Evolutionary conservation across 2,329 filamentous ascomycete species (phyloP), one percentile per base, ranked within the genome.

Genomic region (Diplocarpon mali): DNA sequence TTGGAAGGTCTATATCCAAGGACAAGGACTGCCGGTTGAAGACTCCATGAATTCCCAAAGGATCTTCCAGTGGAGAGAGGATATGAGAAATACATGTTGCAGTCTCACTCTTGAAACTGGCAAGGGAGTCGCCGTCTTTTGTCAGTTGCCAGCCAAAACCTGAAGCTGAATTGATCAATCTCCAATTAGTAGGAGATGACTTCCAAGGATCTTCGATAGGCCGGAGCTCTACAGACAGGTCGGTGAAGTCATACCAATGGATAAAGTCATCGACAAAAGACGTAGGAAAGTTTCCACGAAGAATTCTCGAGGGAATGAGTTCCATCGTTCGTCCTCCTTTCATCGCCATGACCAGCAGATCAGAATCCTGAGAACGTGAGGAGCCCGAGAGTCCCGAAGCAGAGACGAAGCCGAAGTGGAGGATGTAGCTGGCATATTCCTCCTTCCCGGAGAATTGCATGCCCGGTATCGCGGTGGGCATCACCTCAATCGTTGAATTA

Each of bases 1-100:
- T 61, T 0, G 72, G 71, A 0, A 79, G 47, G 1, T 68, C 61
- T 1, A 72, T 60, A 0, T 66, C 53, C 0, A 35, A 1, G 0
- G 14, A 43, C 0, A 16, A 45, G 1, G 42, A 43, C 2, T 44
- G 40, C 0, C 39, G 8, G 16, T 57, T 39, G 13, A 59, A 47
- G 0, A 58, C 53, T 2, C 65, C 56, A 17, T 71, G 61, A 8
- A 70, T 62, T 17, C 64, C 52, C 0, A 38, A 3, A 0, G 14
- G 17, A 1, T 56, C 35, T 42, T 71, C 69, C 2, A 75, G 48
- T 0, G 63, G 56, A 3, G 27, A 12, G 0, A 75, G 46, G 0
- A 69, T 50, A 0, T 40, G 16, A n/a, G 42, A 48, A 20, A 52
- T 13, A 2, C 20, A 13, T 38, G 40, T 32, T 5, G 27, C 30